A percentile compares a stretch with the other conserved stretches of the same genome.
Evolutionary conservation across 1,284 basidiomycete genomes (phyloP).

Genomic region (Mycena sp.): DNA sequence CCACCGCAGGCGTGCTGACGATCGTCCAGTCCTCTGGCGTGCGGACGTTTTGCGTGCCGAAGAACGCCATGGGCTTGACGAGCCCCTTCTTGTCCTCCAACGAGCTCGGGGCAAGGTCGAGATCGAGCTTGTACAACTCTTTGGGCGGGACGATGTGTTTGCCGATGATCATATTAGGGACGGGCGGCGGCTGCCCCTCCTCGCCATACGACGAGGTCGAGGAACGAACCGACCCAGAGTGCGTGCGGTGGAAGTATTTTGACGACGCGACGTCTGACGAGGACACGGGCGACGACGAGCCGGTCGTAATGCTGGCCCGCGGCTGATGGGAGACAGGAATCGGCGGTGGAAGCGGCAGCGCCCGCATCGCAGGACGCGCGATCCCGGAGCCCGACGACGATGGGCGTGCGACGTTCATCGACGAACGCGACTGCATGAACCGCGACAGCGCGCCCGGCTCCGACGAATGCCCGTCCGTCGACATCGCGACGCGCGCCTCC

Average conservation of each 20-base stretch:
- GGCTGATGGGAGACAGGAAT: conserved; percentile 37
- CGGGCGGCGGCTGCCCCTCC: conserved; percentile 46
- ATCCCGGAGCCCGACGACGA: conserved; percentile 15
- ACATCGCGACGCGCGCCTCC: conserved; percentile 22
- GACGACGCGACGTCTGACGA: conserved; percentile 64
- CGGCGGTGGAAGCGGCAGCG: conserved; percentile 34
- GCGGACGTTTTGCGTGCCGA: conserved; percentile 14
- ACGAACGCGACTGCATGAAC: conserved; percentile 44
- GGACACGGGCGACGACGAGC: conserved; percentile 64
- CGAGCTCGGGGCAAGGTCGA: conserved; percentile 15
- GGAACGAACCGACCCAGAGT: conserved; percentile 56
- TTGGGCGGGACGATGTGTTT: conserved; percentile 63
- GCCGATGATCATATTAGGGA: conserved; percentile 28
- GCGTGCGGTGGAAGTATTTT: conserved; percentile 54
- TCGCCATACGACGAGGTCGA: conserved; percentile 67
- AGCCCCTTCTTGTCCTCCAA: conserved; percentile 16
- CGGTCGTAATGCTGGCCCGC: conserved; percentile 52
- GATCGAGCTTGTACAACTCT: conserved; percentile 52
- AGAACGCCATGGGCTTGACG: conserved; percentile 19
- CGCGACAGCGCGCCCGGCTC: conserved; percentile 27
- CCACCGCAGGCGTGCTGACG: conserved; percentile 26
- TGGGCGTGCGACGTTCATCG: conserved; percentile 18
- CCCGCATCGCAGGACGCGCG: conserved; percentile 26
- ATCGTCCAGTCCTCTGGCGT: conserved; percentile 24
- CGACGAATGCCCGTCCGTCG: conserved; percentile 22